Base-by-base conservation (phyloP, 331 rosid species). In the Acacia concinna region DNA sequence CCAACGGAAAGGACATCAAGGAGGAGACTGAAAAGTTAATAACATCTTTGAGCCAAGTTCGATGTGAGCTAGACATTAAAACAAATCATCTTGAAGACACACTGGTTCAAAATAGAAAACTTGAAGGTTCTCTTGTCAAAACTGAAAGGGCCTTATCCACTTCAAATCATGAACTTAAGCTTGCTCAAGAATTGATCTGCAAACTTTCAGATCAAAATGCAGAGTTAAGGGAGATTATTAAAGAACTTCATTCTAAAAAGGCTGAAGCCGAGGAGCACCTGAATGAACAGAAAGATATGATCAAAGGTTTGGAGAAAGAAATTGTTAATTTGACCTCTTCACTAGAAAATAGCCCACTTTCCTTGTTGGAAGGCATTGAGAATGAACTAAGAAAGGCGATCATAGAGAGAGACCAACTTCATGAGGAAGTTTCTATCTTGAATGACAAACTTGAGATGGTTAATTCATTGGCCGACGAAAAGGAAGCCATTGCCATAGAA, bases 401-500 rank as follows among this genome's bases (percentile, higher is more conserved):
- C 72, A 35, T 70, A 23, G 97, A 92, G 83, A 92, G 92, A 86
- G 97, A 94, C 72, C 88, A 83, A 84, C 97, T 94, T 71, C 81
- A 56, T 14, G 91, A 92, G 78, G 89, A 92, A 72, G 83, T 91
- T 83, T 83, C 83, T 54, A 72, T 76, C 79, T 81, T 94, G 84
- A 92, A 85, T 30, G 91, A 79, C 78, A 89, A 87, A 83, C 90
- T 94, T 77, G 94, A 92, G 85, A 86, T 94, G 89, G 90, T 94
- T 40, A 86, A 84, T 80, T 88, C 94, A 78, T 84, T 92, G 77
- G 88, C 73, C 66, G 98, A 94, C 68, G 98, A 94, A 91, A 93
- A 94, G 74, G 98, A 94, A 86, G 98, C 97, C 51, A 86, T 92
- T 63, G 88, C 92, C 27, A 47, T 83, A 43, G 98, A 91, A 88